Evolutionary conservation across 106 monocot species (phyloP).

Genomic region (Ottelia alismoides): DNA sequence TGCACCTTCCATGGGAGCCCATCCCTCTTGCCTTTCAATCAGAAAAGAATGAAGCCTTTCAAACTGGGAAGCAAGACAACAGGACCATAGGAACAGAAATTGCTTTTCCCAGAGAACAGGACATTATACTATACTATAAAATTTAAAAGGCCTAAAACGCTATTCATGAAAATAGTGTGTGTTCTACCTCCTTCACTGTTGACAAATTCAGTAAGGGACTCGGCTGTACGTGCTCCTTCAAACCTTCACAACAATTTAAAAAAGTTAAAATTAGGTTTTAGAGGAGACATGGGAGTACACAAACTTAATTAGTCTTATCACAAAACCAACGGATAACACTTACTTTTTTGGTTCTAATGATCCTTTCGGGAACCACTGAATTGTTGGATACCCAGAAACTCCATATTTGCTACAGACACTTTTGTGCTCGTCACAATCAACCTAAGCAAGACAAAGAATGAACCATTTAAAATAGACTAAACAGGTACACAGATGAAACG

Average conservation of each 20-base stretch:
- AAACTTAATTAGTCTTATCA: neutral
- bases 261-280: too few species aligned
- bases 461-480: neutral
- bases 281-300: neutral
- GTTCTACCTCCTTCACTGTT: slow-evolving; percentile 89
- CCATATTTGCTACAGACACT: slow-evolving; percentile 94
- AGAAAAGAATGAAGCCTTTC: too few species aligned
- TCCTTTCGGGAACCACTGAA: slow-evolving; percentile 99
- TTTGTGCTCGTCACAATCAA: slow-evolving; percentile 97
- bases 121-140: neutral
- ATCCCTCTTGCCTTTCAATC: too few species aligned
- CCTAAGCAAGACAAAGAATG: slow-evolving; percentile 37
- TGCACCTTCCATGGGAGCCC: too few species aligned
- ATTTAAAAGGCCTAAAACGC: neutral
- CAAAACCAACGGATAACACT: slow-evolving; percentile 7
- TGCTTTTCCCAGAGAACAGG: neutral
- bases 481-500: too few species aligned
- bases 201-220: slow-evolving; percentile 85
- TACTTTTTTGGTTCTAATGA: slow-evolving; percentile 95
- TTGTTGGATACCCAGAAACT: slow-evolving; percentile 92
- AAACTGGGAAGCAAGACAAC: neutral
- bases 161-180: neutral
- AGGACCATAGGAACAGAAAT: neutral
- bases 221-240: slow-evolving; percentile 89
- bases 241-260: slow-evolving; percentile 55